Conservation (phyloP, 495 filamentous ascomycete species). For the Daldinia childiae region DNA sequence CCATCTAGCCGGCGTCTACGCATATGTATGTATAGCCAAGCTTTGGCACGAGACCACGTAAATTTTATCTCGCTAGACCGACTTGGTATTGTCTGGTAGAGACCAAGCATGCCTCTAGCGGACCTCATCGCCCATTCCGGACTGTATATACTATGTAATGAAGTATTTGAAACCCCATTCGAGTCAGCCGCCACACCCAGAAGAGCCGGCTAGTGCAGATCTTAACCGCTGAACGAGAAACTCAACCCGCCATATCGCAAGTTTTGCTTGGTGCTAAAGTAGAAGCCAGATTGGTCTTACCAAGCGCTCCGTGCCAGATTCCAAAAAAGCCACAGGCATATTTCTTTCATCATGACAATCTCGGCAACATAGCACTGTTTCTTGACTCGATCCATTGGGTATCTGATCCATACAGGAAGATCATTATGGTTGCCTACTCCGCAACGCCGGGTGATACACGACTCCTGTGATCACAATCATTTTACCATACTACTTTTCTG, state of each 20-base stretch:
- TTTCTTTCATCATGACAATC: slow-evolving; percentile 24
- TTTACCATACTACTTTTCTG: slow-evolving; percentile 19
- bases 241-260: slow-evolving; percentile 19
- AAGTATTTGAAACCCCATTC: slow-evolving; percentile 33
- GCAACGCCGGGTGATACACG: slow-evolving; percentile 30
- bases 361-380: slow-evolving; percentile 30
- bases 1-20: slow-evolving; percentile 13
- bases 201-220: slow-evolving; percentile 24
- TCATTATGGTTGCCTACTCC: slow-evolving; percentile 27
- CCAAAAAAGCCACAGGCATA: slow-evolving; percentile 8
- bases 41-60: slow-evolving; percentile 31
- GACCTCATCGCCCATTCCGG: slow-evolving; percentile 29
- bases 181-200: slow-evolving; percentile 36
- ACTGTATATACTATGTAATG: slow-evolving; percentile 25
- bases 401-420: slow-evolving; percentile 11
- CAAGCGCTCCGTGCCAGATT: slow-evolving; percentile 19
- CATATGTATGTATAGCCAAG: neutral
- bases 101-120: slow-evolving; percentile 17
- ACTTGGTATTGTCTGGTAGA: slow-evolving; percentile 1
- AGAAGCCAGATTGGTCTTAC: slow-evolving; percentile 24
- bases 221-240: slow-evolving; percentile 26
- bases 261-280: slow-evolving; percentile 12
- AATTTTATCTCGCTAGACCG: slow-evolving; percentile 13
- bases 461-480: slow-evolving; percentile 37
- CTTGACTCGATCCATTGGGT: slow-evolving; percentile 10